Evolutionary conservation across 352 stramenopile genomes (phyloP).

Genomic region (Pelagophyceae sp.): DNA sequence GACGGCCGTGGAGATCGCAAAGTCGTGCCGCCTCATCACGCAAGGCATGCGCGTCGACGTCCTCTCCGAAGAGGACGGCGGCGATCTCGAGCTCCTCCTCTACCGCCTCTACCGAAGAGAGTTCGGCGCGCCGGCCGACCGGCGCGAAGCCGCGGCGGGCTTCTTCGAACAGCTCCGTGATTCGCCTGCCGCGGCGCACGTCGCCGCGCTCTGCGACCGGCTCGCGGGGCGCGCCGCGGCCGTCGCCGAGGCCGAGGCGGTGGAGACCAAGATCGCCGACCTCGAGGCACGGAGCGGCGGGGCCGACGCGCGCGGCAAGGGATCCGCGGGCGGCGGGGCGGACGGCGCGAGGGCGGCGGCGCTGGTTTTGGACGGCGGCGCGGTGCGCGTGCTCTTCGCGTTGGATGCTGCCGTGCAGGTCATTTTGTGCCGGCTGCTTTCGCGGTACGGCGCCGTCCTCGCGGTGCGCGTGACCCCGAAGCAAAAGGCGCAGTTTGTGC

Average conservation of each 20-base stretch:
- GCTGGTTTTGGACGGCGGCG: slow-evolving; percentile 30
- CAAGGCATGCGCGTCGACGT: slow-evolving; percentile 83
- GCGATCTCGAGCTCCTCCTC: background rate
- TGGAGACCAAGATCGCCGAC: background rate
- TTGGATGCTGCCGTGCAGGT: slow-evolving; percentile 7
- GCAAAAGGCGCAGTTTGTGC: slow-evolving; percentile 72
- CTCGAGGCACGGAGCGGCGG: slow-evolving; percentile 3
- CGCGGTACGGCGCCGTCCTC: slow-evolving; percentile 69
- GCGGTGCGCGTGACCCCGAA: slow-evolving; percentile 78
- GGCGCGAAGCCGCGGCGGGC: background rate
- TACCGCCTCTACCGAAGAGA: background rate
- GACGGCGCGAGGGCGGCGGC: background rate
- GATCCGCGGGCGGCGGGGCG: no score
- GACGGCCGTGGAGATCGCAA: slow-evolving; percentile 95
- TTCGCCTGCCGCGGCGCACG: background rate
- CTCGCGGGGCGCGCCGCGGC: slow-evolving; percentile 24
- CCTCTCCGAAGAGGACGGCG: slow-evolving; percentile 50
- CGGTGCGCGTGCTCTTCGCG: slow-evolving; percentile 23
- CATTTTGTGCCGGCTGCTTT: slow-evolving; percentile 64
- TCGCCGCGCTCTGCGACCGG: background rate
- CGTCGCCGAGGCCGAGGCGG: slow-evolving; percentile 6
- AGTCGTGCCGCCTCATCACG: slow-evolving; percentile 88
- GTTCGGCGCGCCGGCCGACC: background rate
- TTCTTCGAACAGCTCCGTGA: slow-evolving; percentile 19
- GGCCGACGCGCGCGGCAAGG: slow-evolving; percentile 23